Evolutionary conservation across 1,139 yeast genomes (phyloP).

Genomic region (Sugiyamaella castrensis): DNA sequence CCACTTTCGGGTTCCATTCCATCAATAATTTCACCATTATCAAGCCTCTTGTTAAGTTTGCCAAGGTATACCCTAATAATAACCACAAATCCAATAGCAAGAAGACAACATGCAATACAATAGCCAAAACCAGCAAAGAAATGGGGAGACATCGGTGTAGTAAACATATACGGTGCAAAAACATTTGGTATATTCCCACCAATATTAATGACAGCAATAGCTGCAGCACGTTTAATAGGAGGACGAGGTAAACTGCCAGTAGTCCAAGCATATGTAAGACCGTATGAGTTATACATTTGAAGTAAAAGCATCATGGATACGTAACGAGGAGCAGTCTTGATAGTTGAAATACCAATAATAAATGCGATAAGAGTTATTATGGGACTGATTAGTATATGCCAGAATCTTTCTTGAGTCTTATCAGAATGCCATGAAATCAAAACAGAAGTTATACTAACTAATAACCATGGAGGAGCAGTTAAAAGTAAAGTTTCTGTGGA

Average conservation of each 20-base stretch:
- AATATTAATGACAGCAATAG: constrained; percentile 29
- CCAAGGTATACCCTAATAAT: constrained; percentile 20
- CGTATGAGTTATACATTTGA: constrained; percentile 56
- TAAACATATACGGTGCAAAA: constrained; percentile 29
- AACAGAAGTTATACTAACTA: constrained; percentile 54
- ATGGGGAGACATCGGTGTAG: constrained; percentile 28
- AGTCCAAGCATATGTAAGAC: constrained; percentile 56
- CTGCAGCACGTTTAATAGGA: constrained; percentile 50
- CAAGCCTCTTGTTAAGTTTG: constrained; percentile 27
- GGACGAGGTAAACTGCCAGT: constrained; percentile 51
- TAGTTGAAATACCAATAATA: constrained; percentile 53
- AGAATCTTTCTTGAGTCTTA: constrained; percentile 52
- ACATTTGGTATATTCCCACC: constrained; percentile 32
- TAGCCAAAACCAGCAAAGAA: constrained; percentile 30
- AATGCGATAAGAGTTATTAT: constrained; percentile 47
- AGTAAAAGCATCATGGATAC: constrained; percentile 62
- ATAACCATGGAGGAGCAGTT: constrained; percentile 59
- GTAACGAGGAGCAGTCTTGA: constrained; percentile 57
- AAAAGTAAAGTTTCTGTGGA: constrained; percentile 51
- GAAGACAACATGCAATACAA: constrained; percentile 26
- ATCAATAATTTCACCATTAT: constrained; percentile 28
- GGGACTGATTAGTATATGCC: constrained; percentile 50
- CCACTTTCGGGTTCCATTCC: constrained; percentile 32
- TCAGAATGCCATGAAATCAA: constrained; percentile 59
- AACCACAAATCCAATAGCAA: constrained; percentile 21